Base-by-base conservation (phyloP, 495 filamentous ascomycete genomes). In the Hypoxylon cercidicola region DNA sequence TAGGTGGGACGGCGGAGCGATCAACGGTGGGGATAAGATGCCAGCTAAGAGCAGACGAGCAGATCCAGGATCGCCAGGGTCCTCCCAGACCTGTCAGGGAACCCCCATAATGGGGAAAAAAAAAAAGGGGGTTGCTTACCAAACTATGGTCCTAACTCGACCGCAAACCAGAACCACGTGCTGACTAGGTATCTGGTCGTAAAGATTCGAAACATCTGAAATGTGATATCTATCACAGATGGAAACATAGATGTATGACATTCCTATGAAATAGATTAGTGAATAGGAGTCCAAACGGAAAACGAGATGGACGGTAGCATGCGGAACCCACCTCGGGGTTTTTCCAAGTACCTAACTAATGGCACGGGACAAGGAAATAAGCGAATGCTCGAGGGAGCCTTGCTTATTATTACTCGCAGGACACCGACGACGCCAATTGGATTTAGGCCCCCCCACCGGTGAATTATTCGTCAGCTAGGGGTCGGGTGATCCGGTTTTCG, bases 1-100 rank as follows among this genome's bases (percentile, higher is more conserved):
- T 34, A 40, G 32, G 51, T 55, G 57, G 53, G 51, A 62, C 57
- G 18, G 48, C 58, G 54, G 58, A 62, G 58, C 58, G 64, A 67
- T 67, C 48, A 59, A 47, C 64, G 64, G 64, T 48, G 64, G 64
- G 53, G 58, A 59, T 54, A 52, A 23, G 5, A 28, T 15, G 54
- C 53, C 19, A 68, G 44, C n/a, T 44, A 55, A 47, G 54, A 18
- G 55, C 19, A 60, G 65, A 63, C 54, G 60, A 51, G 54, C 48
- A 68, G 60, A 63, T 68, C 59, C 58, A 52, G 53, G 58, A 68
- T 68, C 59, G 58, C 53, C 59, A 68, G 58, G 58, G 58, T 67
- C 64, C 52, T 43, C 25, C 44, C 54, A 54, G 52, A 41, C 64
- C 52, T 43, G 18, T 49, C 54, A 54, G 52, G 47, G 59, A 34